Conservation (phyloP, 306 rosid species). For the Cicer chorassanicum region DNA sequence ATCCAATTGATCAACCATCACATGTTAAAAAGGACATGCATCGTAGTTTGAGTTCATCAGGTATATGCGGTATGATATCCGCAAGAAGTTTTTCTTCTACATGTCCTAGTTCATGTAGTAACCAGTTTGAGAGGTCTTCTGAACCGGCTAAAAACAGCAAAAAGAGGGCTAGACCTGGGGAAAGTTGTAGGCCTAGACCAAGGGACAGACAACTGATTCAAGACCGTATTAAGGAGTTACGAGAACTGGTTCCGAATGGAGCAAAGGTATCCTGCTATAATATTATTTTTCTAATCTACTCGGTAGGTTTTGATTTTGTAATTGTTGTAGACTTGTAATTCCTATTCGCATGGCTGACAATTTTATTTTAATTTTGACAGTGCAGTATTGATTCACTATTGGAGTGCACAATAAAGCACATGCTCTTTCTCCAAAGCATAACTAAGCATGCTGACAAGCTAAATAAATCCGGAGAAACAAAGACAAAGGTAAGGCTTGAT, state of each 20-base stretch:
- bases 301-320: conserved; percentile 37
- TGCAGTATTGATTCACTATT: conserved; percentile 92
- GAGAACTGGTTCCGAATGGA: conserved; percentile 92
- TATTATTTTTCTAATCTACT: conserved; percentile 33
- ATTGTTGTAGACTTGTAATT: conserved; percentile 12
- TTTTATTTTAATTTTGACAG: conserved; percentile 56
- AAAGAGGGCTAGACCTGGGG: conserved; percentile 90
- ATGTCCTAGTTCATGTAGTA: conserved; percentile 73
- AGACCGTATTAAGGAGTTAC: conserved; percentile 94
- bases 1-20: conserved; percentile 65
- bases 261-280: conserved; percentile 67
- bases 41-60: conserved; percentile 75
- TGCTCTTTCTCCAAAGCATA: conserved; percentile 87
- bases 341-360: conserved; percentile 45
- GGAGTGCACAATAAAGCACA: conserved; percentile 91
- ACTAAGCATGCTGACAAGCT: conserved; percentile 90
- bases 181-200: conserved; percentile 91
- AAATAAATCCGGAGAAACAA: conserved; percentile 62
- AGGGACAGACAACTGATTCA: conserved; percentile 98
- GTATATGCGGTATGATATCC: conserved; percentile 63
- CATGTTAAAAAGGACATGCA: conserved; percentile 62
- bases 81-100: conserved; percentile 78
- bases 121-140: conserved; percentile 76
- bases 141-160: conserved; percentile 76
- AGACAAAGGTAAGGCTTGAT: conserved; percentile 55